Conservation (phyloP, 2,329 filamentous ascomycete genomes). For the Fusarium begoniae region DNA sequence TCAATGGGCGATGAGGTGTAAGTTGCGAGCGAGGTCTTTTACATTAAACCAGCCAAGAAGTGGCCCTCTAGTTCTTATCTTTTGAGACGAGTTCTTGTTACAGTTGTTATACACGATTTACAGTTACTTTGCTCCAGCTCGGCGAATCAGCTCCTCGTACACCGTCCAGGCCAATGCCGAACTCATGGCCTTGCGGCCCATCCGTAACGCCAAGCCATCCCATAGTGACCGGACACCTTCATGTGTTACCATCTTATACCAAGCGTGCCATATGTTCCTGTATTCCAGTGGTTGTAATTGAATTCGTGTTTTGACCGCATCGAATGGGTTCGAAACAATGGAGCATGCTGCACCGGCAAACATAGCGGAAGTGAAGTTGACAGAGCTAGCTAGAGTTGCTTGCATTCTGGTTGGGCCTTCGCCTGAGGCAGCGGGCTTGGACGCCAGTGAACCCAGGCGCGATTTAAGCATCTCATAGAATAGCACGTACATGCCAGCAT, state of each 20-base stretch:
- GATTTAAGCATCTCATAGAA: constrained; percentile 90
- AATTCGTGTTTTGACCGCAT: constrained; percentile 93
- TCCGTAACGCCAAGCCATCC: constrained; percentile 85
- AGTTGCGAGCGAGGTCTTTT: background rate
- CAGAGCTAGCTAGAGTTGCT: constrained; percentile 60
- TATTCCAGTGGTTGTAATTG: constrained; percentile 89
- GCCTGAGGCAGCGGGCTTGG: constrained; percentile 11
- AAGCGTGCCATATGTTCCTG: constrained; percentile 82
- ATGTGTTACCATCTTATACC: constrained; percentile 78
- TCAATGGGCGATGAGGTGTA: background rate
- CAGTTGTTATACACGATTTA: constrained; percentile 33
- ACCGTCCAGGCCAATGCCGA: constrained; percentile 97
- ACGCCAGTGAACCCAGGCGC: constrained; percentile 54
- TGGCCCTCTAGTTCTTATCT: constrained; percentile 17
- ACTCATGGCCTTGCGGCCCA: constrained; percentile 90
- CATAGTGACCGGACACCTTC: constrained; percentile 85
- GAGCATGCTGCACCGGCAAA: constrained; percentile 85
- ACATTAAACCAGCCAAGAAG: constrained; percentile 5
- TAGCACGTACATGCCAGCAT: constrained; percentile 92
- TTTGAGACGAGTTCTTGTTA: constrained; percentile 35
- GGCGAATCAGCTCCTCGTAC: constrained; percentile 90
- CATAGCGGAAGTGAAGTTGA: constrained; percentile 88
- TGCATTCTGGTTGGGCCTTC: constrained; percentile 42
- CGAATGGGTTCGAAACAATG: constrained; percentile 93
- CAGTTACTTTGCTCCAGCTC: constrained; percentile 47